Evolutionary conservation across 2,329 filamentous ascomycete species (phyloP), one percentile per base, ranked within the genome.

Genomic region (Cercospora sojina): DNA sequence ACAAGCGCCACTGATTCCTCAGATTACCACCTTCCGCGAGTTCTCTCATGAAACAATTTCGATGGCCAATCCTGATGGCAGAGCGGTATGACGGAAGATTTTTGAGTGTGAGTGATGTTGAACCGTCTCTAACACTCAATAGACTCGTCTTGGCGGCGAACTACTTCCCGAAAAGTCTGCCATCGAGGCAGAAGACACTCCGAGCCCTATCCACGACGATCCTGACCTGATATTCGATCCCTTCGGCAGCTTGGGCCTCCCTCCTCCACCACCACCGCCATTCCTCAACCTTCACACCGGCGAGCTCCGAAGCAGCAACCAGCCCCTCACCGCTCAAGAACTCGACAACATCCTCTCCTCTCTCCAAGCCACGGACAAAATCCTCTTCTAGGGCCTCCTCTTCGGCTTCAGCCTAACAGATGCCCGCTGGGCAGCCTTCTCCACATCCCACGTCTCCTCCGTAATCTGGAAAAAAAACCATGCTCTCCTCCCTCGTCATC

Each of bases 401-500:
- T 53, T 29, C 29, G 43, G 43, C 43, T 60, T 61, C 27, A 53
- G 63, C 20, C 32, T 61, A 32, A 56, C 27, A 7, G 29, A 31
- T 5, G 18, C 18, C 25, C n/a, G 27, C 20, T 53, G 56, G 58
- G 63, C 57, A 7, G 63, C 63, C 4, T 65, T 65, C 32, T 55
- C 63, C 2, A 47, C 53, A 31, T 9, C 43, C 0, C 10, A 32
- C 16, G 38, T 61, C 3, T 8, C 43, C 7, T 1, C 23, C 8
- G 31, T 65, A 13, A 32, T 5, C 7, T 65, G 63, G 63, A n/a
- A 38, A 10, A 38, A 60, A 27, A 25, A 38, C 35, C 35, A 49
- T 58, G 12, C 51, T 65, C 32, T 31, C 29, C 6, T 47, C 63
- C 16, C 23, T 65, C 9, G 63, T 65, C 23, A 61, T 65, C 8